Percentiles rank a stretch among this genome's conserved stretches.
phyloP scores from a whole-genome alignment of 2,329 filamentous ascomycete species.

The Aspergillus nomiae region DNA sequence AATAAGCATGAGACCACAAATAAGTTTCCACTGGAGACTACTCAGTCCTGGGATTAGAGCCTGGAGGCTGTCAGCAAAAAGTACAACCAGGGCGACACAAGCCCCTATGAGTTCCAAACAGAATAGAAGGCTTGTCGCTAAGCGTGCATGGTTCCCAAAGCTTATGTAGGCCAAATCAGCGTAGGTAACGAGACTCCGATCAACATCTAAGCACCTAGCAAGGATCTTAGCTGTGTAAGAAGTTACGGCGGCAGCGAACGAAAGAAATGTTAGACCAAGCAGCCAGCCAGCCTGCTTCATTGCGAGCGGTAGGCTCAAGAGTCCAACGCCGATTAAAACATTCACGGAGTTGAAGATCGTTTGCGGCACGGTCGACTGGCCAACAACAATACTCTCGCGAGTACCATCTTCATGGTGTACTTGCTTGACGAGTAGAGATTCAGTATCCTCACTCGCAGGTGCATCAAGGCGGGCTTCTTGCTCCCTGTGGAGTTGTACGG shows the following conservation, averaged over 20 bases:
- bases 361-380: slow-evolving; percentile 92
- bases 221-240: slow-evolving; percentile 83
- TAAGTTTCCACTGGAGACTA: slow-evolving; percentile 76
- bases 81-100: slow-evolving; percentile 83
- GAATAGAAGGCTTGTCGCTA: slow-evolving; percentile 83
- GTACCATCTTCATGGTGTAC: slow-evolving; percentile 83
- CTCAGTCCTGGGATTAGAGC: slow-evolving; percentile 73
- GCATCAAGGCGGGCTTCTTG: slow-evolving; percentile 49
- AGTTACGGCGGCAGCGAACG: slow-evolving; percentile 74
- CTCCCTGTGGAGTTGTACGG: slow-evolving; percentile 56
- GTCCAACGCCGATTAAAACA: slow-evolving; percentile 84
- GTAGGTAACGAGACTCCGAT: slow-evolving; percentile 85
- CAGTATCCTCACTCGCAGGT: slow-evolving; percentile 60
- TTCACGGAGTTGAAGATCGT: slow-evolving; percentile 97
- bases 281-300: slow-evolving; percentile 88
- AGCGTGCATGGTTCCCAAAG: slow-evolving; percentile 78
- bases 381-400: slow-evolving; percentile 79
- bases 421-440: slow-evolving; percentile 83
- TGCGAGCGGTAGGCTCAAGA: slow-evolving; percentile 85
- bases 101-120: slow-evolving; percentile 83
- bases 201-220: slow-evolving; percentile 84
- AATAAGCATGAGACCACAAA: slow-evolving; percentile 76
- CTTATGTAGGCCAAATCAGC: slow-evolving; percentile 90
- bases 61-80: slow-evolving; percentile 90
- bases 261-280: slow-evolving; percentile 73